Percentiles rank a stretch among this genome's conserved stretches.
phyloP scores from a whole-genome alignment of 345 rosid species.

The Populus nigra region DNA sequence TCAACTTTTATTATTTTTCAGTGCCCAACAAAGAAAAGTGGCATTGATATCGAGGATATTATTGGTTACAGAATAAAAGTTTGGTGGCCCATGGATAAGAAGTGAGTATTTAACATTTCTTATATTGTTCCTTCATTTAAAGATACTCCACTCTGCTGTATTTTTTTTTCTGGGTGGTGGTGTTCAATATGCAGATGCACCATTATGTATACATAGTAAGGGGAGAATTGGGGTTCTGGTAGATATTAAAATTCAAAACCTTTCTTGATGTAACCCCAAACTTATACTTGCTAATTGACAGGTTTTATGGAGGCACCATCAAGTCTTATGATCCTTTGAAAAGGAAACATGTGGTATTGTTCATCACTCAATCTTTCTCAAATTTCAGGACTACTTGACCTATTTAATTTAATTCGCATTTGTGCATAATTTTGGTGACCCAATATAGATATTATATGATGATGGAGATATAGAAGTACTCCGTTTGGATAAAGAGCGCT shows the following conservation, averaged over 20 bases:
- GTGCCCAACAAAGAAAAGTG: constrained; percentile 61
- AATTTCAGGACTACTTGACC: constrained; percentile 12
- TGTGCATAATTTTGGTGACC: neutral
- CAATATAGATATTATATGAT: constrained; percentile 65
- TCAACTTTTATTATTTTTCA: constrained; percentile 32
- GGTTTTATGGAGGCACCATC: constrained; percentile 90
- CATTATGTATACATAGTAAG: neutral
- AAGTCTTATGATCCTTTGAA: constrained; percentile 84
- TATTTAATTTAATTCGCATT: neutral
- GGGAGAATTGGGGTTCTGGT: neutral
- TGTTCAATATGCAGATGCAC: neutral
- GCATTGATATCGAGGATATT: constrained; percentile 57
- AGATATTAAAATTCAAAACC: neutral
- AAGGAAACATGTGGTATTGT: constrained; percentile 83
- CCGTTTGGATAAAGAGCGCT: constrained; percentile 74
- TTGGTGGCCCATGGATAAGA: constrained; percentile 99
- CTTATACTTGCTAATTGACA: constrained; percentile 34
- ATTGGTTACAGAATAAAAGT: constrained; percentile 83
- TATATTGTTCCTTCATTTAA: neutral
- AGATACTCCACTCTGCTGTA: neutral
- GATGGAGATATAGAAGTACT: constrained; percentile 98
- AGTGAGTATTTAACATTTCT: constrained; percentile 42
- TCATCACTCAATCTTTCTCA: constrained; percentile 1
- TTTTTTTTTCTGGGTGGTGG: neutral
- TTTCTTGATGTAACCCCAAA: neutral